Percentiles rank a stretch among this genome's conserved stretches.
phyloP scores from a whole-genome alignment of 345 rosid genomes.

The Crucihimalaya himalaica region DNA sequence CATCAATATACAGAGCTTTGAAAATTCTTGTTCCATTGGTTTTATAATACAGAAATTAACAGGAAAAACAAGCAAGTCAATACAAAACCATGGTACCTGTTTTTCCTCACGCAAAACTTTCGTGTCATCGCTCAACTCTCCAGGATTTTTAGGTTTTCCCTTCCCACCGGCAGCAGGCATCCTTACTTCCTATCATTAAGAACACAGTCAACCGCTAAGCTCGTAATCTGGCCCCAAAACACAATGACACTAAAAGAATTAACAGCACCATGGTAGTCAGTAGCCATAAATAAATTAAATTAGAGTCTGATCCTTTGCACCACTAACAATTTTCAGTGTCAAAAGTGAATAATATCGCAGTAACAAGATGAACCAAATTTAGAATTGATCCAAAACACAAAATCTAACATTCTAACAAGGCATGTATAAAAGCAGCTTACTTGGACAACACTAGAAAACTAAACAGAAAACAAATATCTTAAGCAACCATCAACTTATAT shows the following conservation, averaged over 20 bases:
- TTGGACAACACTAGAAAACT: too few relatives aligned
- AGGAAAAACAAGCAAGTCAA: neutral
- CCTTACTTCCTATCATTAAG: slow-evolving; percentile 79
- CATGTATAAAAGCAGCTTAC: neutral
- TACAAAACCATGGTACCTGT: slow-evolving; percentile 50
- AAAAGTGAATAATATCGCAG: neutral
- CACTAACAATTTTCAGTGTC: neutral
- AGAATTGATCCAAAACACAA: neutral
- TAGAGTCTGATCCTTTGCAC: neutral
- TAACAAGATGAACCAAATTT: neutral
- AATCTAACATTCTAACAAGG: neutral
- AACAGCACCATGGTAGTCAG: neutral
- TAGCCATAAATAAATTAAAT: neutral
- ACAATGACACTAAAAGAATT: neutral
- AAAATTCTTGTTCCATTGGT: neutral
- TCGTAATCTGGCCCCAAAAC: neutral
- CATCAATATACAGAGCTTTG: slow-evolving; percentile 9
- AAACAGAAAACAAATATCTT: too few relatives aligned
- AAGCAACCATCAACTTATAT: too few relatives aligned
- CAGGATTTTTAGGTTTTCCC: slow-evolving; percentile 68
- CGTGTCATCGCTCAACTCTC: slow-evolving; percentile 85
- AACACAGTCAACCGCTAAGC: slow-evolving; percentile 10
- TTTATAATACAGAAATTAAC: neutral
- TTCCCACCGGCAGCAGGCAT: slow-evolving; percentile 98
- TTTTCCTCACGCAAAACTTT: slow-evolving; percentile 86